Evolutionary conservation across 31 red algal species (phyloP).

Genomic region (Asparagopsis taxiformis): DNA sequence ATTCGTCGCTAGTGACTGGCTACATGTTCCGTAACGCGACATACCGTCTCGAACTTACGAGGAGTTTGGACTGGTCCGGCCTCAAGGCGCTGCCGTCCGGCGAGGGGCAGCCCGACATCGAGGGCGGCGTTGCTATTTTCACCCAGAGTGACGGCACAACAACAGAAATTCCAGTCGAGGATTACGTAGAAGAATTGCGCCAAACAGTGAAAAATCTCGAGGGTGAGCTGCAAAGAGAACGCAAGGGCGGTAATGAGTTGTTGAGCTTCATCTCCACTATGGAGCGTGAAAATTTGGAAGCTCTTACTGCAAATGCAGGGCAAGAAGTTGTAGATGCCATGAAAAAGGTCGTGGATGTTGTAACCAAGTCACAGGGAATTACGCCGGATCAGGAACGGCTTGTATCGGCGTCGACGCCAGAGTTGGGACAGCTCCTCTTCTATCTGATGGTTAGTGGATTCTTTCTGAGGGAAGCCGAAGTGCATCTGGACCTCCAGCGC

Average conservation of each 20-base stretch:
- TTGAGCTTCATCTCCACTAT: constrained; percentile 80
- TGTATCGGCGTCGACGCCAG: constrained; percentile 52
- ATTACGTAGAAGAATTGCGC: constrained; percentile 76
- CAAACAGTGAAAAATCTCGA: constrained; percentile 61
- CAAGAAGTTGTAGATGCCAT: constrained; percentile 94
- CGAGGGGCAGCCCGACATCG: constrained; percentile 41
- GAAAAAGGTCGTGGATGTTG: constrained; percentile 73
- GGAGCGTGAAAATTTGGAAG: constrained; percentile 83
- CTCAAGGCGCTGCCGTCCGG: constrained; percentile 24
- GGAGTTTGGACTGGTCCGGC: constrained; percentile 46
- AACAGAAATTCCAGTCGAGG: constrained; percentile 65
- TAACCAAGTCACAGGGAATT: constrained; percentile 71
- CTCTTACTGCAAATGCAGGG: constrained; percentile 78
- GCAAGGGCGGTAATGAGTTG: constrained; percentile 78
- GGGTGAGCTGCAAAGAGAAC: constrained; percentile 57
- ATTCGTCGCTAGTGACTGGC: constrained; percentile 78
- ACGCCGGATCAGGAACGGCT: constrained; percentile 41
- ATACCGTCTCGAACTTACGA: constrained; percentile 72
- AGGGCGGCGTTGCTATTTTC: constrained; percentile 61
- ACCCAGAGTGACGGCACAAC: constrained; percentile 53
- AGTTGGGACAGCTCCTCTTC: constrained; percentile 83
- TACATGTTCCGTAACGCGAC: constrained; percentile 91
- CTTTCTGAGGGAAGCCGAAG: constrained; percentile 79
- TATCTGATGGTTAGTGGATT: constrained; percentile 87
- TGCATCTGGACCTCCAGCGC: constrained; percentile 73